These are phyloP conservation scores for Euptelea pleiosperma DNA, from an alignment of 164 flowering plant species.

Conservation along the genomic window DNA sequence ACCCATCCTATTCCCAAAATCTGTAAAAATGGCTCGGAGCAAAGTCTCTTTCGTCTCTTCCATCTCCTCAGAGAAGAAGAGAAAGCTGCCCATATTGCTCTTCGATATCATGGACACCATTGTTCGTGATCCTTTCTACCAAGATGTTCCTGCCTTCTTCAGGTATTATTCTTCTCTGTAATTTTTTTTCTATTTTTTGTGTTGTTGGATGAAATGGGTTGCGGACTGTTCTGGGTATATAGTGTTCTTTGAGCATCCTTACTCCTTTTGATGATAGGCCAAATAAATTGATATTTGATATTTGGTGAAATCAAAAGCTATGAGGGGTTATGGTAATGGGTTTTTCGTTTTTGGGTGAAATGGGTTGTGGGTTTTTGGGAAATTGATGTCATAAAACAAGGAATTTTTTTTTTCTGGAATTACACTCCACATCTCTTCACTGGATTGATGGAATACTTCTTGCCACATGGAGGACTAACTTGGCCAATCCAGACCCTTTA, in stretches of 20 bases:
- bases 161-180: conserved; percentile 35
- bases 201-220: background rate
- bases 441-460: no score
- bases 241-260: background rate
- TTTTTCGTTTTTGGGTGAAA: no score
- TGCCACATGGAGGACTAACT: no score
- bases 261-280: background rate
- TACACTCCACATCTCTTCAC: no score
- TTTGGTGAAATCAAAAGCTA: no score
- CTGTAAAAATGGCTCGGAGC: conserved; percentile 17
- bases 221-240: background rate
- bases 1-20: conserved; percentile 1
- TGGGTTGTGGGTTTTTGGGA: no score
- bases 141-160: conserved; percentile 84
- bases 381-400: no score
- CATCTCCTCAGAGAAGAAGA: conserved; percentile 5
- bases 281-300: background rate
- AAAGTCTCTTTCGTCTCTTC: background rate
- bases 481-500: no score
- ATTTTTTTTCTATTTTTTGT: background rate
- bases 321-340: no score
- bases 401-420: no score
- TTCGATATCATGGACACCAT: conserved; percentile 93
- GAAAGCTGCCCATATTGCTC: conserved; percentile 75
- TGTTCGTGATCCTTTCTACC: conserved; percentile 90